A percentile compares a stretch with the other conserved stretches of the same genome.
These are phyloP conservation scores for Ophiorrhiza pumila DNA, from an alignment of 257 asterid genomes.

Conservation along the genomic window DNA sequence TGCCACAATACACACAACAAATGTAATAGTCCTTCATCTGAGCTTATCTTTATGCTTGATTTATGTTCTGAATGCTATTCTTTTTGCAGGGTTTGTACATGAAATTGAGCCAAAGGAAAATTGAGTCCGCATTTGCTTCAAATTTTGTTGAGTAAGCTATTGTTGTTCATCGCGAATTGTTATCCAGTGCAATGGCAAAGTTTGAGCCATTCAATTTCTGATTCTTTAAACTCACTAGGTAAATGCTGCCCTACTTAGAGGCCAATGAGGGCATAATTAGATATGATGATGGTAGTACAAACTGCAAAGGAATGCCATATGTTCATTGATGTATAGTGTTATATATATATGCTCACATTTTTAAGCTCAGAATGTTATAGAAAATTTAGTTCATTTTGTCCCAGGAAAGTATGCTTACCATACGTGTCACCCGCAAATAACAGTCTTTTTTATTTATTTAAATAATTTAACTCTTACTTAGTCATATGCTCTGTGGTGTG, in stretches of 20 bases:
- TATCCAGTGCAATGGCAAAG: neutral
- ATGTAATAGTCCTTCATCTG: conserved; percentile 41
- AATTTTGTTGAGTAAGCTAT: conserved; percentile 25
- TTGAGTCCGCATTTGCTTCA: conserved; percentile 36
- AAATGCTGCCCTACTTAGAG: neutral
- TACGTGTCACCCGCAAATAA: neutral
- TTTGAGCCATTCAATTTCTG: neutral
- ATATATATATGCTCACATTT: no score
- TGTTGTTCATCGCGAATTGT: no score
- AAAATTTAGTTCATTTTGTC: neutral
- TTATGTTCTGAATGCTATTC: neutral
- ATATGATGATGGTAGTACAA: neutral
- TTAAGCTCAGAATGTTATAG: no score
- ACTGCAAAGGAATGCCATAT: neutral
- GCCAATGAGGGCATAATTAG: neutral
- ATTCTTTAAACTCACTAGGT: conserved; percentile 3
- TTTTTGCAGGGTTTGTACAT: conserved; percentile 79
- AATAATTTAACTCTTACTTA: neutral
- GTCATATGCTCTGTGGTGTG: neutral
- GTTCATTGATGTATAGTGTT: neutral
- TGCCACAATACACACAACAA: conserved; percentile 95
- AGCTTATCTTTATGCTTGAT: neutral
- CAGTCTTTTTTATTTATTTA: neutral
- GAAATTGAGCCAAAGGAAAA: conserved; percentile 66
- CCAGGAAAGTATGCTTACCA: neutral